These are phyloP conservation scores for Rhizopus arrhizus DNA, from an alignment of 371 early-diverging fungal genomes.

Conservation along the genomic window DNA sequence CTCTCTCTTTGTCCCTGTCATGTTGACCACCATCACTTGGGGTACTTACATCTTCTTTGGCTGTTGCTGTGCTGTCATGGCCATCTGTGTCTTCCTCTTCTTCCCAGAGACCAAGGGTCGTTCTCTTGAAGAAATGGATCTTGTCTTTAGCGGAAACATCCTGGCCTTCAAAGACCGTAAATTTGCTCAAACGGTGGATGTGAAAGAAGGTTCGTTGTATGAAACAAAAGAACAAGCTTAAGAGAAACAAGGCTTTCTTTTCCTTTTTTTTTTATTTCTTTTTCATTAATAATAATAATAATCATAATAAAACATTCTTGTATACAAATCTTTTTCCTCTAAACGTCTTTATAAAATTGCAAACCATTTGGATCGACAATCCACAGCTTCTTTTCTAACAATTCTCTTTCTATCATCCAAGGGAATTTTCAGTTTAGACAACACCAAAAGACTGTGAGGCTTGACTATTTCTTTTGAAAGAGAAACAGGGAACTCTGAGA, in stretches of 20 bases:
- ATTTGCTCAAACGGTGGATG: background rate
- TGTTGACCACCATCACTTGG: constrained; percentile 50
- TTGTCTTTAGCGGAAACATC: constrained; percentile 47
- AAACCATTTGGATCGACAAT: constrained; percentile 85
- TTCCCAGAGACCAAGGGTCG: constrained; percentile 63
- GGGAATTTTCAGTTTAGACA: constrained; percentile 60
- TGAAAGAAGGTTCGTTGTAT: constrained; percentile 8
- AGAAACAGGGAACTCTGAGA: constrained; percentile 68
- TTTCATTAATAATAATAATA: background rate
- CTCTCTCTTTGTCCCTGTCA: constrained; percentile 46
- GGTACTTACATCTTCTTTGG: constrained; percentile 67
- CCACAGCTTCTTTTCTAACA: constrained; percentile 87
- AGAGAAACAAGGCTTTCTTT: constrained; percentile 3
- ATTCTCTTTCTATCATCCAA: constrained; percentile 88
- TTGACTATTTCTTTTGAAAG: constrained; percentile 61
- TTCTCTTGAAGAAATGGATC: constrained; percentile 64
- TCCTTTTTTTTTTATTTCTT: background rate
- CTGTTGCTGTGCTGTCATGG: constrained; percentile 47
- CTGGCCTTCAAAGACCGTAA: constrained; percentile 20
- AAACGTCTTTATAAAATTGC: constrained; percentile 3
- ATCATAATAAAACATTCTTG: background rate
- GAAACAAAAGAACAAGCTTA: constrained; percentile 1
- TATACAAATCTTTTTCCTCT: background rate
- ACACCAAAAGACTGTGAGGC: constrained; percentile 64
- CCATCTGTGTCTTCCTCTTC: constrained; percentile 44